Evolutionary conservation across 2,329 filamentous ascomycete species (phyloP).

Genomic region (Colletotrichum lupini): DNA sequence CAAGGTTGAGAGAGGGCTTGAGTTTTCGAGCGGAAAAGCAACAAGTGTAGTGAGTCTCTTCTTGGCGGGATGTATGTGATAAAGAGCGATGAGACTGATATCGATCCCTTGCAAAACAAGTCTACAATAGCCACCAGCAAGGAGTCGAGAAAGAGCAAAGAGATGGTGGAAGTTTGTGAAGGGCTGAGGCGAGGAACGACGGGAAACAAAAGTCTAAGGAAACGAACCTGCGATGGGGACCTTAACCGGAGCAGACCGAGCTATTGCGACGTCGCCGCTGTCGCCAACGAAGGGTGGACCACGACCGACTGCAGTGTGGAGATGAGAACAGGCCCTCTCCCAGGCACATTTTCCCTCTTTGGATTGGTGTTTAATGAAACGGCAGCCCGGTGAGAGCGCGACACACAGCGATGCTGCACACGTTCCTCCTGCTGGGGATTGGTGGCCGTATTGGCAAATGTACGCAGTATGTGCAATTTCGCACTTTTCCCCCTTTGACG

Average conservation of each 20-base stretch:
- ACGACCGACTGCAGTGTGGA: constrained; percentile 29
- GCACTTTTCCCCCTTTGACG: constrained; percentile 23
- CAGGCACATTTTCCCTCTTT: constrained; percentile 25
- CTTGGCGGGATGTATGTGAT: constrained; percentile 17
- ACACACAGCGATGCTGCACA: neutral
- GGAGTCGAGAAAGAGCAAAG: constrained; percentile 12
- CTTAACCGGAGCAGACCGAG: constrained; percentile 30
- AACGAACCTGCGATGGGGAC: constrained; percentile 14
- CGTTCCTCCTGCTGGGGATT: neutral
- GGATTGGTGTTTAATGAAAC: constrained; percentile 33
- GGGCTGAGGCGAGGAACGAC: neutral
- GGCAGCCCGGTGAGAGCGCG: constrained; percentile 26
- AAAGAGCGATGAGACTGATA: constrained; percentile 30
- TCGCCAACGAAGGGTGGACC: constrained; percentile 23
- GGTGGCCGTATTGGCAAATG: constrained; percentile 5
- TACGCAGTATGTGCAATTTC: constrained; percentile 28
- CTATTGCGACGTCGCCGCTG: constrained; percentile 32
- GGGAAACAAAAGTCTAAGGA: constrained; percentile 26
- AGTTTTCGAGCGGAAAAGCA: constrained; percentile 24
- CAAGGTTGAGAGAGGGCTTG: constrained; percentile 9
- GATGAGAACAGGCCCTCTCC: constrained; percentile 30
- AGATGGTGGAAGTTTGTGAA: constrained; percentile 3
- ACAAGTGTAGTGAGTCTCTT: constrained; percentile 22
- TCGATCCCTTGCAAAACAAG: constrained; percentile 28
- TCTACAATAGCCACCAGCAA: constrained; percentile 16